Conservation (phyloP, 192 early-diverging fungal species). For the Gonapodya sp. region DNA sequence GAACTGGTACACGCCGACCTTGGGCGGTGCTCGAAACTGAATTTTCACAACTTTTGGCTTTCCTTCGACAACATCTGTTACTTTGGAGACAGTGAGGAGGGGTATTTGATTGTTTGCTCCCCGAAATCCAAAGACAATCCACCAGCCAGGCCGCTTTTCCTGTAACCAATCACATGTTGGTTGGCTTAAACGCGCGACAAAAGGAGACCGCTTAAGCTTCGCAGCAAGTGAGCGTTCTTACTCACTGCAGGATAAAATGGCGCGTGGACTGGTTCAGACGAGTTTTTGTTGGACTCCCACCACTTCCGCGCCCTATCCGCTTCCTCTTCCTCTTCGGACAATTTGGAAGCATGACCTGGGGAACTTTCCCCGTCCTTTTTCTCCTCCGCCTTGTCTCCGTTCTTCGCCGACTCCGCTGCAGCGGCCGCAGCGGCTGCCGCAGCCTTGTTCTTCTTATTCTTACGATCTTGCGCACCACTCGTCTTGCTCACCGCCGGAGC, state of each 20-base stretch:
- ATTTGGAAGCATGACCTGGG: slow-evolving; percentile 12
- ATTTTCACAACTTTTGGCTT: slow-evolving; percentile 39
- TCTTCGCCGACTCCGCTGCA: not conserved
- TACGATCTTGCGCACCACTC: too few species aligned
- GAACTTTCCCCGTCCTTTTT: not conserved
- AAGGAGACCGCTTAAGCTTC: too few species aligned
- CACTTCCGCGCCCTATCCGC: slow-evolving; percentile 69
- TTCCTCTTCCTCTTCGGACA: slow-evolving; percentile 26
- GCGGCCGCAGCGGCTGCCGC: too few species aligned
- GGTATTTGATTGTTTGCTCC: slow-evolving; percentile 74
- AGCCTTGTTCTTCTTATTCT: too few species aligned
- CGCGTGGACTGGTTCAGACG: slow-evolving; percentile 15
- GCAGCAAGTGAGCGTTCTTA: not conserved
- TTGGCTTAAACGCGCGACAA: too few species aligned
- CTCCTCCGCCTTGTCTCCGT: slow-evolving; percentile 22
- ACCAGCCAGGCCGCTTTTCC: slow-evolving; percentile 18
- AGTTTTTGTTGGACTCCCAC: slow-evolving; percentile 40
- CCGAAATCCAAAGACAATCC: slow-evolving; percentile 56
- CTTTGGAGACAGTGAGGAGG: slow-evolving; percentile 65
- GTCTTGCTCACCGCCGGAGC: too few species aligned
- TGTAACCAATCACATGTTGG: too few species aligned
- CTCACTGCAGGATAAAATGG: slow-evolving; percentile 14
- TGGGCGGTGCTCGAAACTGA: slow-evolving; percentile 89
- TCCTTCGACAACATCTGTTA: slow-evolving; percentile 59
- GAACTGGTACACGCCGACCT: slow-evolving; percentile 73